These are phyloP conservation scores for rapeseed (Brassica napus) DNA, from an alignment of 345 rosid species.

Conservation along the genomic window DNA sequence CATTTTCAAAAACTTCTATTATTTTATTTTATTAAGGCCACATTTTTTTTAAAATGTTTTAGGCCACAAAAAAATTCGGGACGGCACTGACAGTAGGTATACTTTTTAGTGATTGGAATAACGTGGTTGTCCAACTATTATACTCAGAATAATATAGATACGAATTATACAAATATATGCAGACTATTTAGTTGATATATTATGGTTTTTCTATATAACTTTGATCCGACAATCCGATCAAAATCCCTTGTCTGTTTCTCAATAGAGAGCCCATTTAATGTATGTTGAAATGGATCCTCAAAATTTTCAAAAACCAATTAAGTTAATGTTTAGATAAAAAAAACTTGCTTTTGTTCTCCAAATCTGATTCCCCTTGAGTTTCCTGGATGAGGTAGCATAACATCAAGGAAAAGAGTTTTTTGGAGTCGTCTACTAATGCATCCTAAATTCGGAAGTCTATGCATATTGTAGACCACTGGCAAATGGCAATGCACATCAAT, in stretches of 20 bases:
- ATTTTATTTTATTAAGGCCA: too few species aligned
- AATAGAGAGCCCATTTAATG: too few species aligned
- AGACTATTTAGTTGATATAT: neutral
- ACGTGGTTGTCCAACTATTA: too few species aligned
- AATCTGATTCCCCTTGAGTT: neutral
- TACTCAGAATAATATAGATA: neutral
- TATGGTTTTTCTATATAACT: neutral
- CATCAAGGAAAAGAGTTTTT: neutral
- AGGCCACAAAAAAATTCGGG: too few species aligned
- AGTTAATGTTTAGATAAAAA: neutral
- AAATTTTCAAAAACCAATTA: neutral
- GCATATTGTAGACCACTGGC: neutral
- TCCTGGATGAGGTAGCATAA: neutral
- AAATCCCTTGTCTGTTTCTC: too few species aligned
- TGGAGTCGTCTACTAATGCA: neutral
- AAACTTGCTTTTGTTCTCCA: neutral
- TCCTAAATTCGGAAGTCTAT: neutral
- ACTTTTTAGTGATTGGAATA: neutral
- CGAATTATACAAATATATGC: neutral
- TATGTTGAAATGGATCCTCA: neutral
- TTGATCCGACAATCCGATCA: neutral
- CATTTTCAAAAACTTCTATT: too few species aligned
- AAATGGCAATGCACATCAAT: neutral
- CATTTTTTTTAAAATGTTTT: too few species aligned
- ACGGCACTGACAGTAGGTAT: neutral